phyloP scores from a whole-genome alignment of 352 stramenopile species.

The Phytophthora multivora region DNA sequence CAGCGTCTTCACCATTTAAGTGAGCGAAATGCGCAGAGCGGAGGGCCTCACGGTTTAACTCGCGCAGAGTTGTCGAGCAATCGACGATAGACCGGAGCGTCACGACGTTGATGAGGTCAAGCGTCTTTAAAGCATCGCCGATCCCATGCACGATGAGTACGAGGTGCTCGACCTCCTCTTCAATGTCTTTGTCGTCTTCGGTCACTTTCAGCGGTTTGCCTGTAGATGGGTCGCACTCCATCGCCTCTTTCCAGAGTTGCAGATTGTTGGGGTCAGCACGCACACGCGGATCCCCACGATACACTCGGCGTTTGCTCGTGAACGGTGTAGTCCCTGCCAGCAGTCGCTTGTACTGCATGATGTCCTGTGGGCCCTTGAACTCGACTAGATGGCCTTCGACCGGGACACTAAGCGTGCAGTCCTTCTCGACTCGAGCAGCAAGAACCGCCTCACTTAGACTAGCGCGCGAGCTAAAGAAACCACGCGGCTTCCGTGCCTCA shows the following conservation, averaged over 20 bases:
- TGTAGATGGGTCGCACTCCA: slow-evolving; percentile 40
- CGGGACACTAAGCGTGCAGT: slow-evolving; percentile 69
- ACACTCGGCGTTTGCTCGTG: slow-evolving; percentile 80
- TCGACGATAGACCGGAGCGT: slow-evolving; percentile 85
- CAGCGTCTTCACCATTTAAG: slow-evolving; percentile 32
- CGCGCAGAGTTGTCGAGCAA: slow-evolving; percentile 68
- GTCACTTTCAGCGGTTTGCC: slow-evolving; percentile 31
- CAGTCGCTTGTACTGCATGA: slow-evolving; percentile 84
- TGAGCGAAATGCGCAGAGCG: slow-evolving; percentile 72
- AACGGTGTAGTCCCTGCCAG: slow-evolving; percentile 80
- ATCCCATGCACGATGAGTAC: slow-evolving; percentile 91
- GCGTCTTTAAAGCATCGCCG: slow-evolving; percentile 87
- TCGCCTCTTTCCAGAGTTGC: slow-evolving; percentile 65
- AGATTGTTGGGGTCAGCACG: slow-evolving; percentile 55
- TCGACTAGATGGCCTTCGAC: slow-evolving; percentile 84
- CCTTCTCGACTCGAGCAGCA: slow-evolving; percentile 41
- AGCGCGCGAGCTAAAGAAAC: slow-evolving; percentile 49
- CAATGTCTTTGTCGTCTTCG: slow-evolving; percentile 75
- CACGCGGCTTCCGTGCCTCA: slow-evolving; percentile 50
- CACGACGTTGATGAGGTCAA: slow-evolving; percentile 86
- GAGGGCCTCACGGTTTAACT: slow-evolving; percentile 70
- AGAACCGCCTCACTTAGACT: slow-evolving; percentile 35
- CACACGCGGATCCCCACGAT: slow-evolving; percentile 77
- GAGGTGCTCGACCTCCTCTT: slow-evolving; percentile 83
- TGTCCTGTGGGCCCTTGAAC: slow-evolving; percentile 77